Conservation (phyloP, 2,329 filamentous ascomycete species). For the Phyllosticta capitalensis region DNA sequence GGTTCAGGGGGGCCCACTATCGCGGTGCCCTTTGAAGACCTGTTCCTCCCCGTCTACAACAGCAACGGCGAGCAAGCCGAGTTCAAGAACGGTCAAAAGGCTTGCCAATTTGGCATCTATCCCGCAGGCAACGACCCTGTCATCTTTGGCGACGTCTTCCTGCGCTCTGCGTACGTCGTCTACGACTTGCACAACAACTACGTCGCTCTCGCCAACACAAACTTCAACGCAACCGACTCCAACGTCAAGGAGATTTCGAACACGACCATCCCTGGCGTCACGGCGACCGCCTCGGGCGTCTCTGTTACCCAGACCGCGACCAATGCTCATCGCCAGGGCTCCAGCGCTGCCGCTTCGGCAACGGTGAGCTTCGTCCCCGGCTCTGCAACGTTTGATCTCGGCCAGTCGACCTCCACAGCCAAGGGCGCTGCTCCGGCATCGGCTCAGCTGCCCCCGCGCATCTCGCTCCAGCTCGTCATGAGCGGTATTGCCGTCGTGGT, state of each 20-base stretch:
- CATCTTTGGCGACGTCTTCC: slow-evolving; percentile 59
- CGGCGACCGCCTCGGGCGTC: background rate
- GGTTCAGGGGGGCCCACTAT: slow-evolving; percentile 2
- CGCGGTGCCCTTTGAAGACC: slow-evolving; percentile 4
- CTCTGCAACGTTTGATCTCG: slow-evolving; percentile 3
- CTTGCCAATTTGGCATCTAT: slow-evolving; percentile 6
- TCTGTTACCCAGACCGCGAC: slow-evolving; percentile 8
- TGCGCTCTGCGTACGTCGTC: slow-evolving; percentile 65
- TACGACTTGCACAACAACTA: slow-evolving; percentile 33
- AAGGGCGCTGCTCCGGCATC: background rate
- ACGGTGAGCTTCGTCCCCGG: background rate
- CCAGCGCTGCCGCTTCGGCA: background rate
- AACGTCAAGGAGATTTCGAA: slow-evolving; percentile 46
- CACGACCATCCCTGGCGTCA: slow-evolving; percentile 6
- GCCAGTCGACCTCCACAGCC: background rate
- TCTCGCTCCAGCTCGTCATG: slow-evolving; percentile 2
- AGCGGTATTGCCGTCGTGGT: background rate
- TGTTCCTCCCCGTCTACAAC: slow-evolving; percentile 3
- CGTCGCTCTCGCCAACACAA: slow-evolving; percentile 8
- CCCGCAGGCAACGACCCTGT: slow-evolving; percentile 1
- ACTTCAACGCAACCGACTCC: slow-evolving; percentile 42
- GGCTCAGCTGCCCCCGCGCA: background rate
- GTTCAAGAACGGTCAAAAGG: background rate
- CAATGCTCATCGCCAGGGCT: background rate
- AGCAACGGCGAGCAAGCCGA: background rate